phyloP scores from a whole-genome alignment of 805 yeast species.

The Candida morakotiae region DNA sequence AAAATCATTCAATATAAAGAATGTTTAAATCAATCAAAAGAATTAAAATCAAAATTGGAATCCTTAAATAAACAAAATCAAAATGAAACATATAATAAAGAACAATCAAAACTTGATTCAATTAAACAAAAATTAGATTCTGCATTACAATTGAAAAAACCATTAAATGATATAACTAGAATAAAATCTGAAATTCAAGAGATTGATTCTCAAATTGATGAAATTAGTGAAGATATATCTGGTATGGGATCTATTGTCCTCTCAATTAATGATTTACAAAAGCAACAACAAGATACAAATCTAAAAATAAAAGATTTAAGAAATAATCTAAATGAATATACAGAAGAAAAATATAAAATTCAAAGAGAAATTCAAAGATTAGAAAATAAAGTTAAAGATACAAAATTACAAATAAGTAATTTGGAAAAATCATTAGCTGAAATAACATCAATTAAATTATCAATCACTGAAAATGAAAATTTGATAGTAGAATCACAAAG shows the following conservation, averaged over 20 bases:
- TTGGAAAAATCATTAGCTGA: conserved; percentile 51
- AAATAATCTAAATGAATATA: conserved; percentile 19
- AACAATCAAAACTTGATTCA: conserved; percentile 8
- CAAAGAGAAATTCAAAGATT: conserved; percentile 42
- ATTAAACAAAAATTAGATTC: conserved; percentile 11
- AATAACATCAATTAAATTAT: conserved; percentile 33
- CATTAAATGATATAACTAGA: conserved; percentile 32
- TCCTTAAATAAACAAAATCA: conserved; percentile 1
- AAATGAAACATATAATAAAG: conserved; percentile 4
- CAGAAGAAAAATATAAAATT: conserved; percentile 41
- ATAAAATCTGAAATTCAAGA: conserved; percentile 24
- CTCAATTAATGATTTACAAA: conserved; percentile 46
- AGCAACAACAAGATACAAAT: conserved; percentile 32
- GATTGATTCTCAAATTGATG: conserved; percentile 21
- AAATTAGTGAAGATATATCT: conserved; percentile 28
- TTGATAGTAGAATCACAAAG: conserved; percentile 14
- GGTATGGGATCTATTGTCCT: conserved; percentile 32
- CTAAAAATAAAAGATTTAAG: conserved; percentile 40
- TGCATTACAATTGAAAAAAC: conserved; percentile 14
- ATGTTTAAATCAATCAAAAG: conserved; percentile 12
- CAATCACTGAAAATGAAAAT: conserved; percentile 31
- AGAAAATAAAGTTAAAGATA: conserved; percentile 51
- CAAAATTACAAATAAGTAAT: conserved; percentile 46
- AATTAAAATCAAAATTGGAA: conserved; percentile 4
- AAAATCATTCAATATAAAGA: conserved; percentile 25